Evolutionary conservation across 129 eudicot genomes (phyloP), one percentile per base, ranked within the genome.

Genomic region (Flaveria bidentis): DNA sequence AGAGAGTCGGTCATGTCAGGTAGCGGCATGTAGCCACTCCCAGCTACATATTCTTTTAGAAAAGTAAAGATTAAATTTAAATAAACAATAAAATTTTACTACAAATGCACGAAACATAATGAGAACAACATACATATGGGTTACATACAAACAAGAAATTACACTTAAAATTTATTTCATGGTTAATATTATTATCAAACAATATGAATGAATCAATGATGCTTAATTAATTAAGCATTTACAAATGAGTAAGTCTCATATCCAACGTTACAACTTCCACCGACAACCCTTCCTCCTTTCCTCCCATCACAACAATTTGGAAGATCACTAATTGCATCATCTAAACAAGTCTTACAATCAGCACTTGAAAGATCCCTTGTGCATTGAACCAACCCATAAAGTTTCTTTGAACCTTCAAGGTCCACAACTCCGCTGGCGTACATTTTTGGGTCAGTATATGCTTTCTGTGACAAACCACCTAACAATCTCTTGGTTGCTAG

Each of bases 341-440:
- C 81, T 64, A 86, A 75, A 75, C 90, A 86, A 42, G 75, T 74
- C 76, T 80, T 81, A 76, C 90, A 86, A 74, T 83, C 84, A 23
- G 7, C 79, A 25, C 74, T 68, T 9, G 90, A 76, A 17, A 86
- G 81, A 75, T 86, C 90, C 61, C 84, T 74, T 0, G 73, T 86
- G 64, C 87, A 80, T 13, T 83, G 87, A 23, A 66, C 87, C 90
- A 83, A 26, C 20, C 87, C 85, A 66, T 86, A 83, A 4, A 86
- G 44, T 18, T 72, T 86, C 60, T 58, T 44, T 5, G 53, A 30
- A 28, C 45, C 77, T 3, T 10, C 28, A 1, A 69, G 23, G 57
- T 56, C 79, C 14, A 56, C 10, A 36, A 42, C 69, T 22, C 85
- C 85, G 11, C 71, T 17, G 2, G 85, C 85, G 13, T 58, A 86